These are phyloP conservation scores for Cystobasidium onofrii DNA, from an alignment of 768 basidiomycete genomes.

Conservation along the genomic window DNA sequence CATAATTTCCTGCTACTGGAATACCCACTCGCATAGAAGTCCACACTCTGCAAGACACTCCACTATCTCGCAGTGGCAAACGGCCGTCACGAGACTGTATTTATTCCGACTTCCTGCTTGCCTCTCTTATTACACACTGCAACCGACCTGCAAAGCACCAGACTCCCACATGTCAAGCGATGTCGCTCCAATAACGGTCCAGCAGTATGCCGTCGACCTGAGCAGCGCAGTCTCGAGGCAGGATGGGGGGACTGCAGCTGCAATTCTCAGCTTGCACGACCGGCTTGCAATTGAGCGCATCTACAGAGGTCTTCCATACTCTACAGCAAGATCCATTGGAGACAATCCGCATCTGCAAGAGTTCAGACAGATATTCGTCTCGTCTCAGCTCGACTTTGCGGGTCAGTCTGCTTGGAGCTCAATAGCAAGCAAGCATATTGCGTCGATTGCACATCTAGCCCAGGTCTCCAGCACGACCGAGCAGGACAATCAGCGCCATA, in stretches of 20 bases:
- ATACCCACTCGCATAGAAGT: too few species aligned
- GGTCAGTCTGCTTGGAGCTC: neutral
- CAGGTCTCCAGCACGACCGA: neutral
- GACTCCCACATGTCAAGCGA: neutral
- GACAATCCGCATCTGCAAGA: neutral
- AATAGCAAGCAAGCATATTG: constrained; percentile 19
- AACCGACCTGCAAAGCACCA: neutral
- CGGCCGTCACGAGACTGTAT: too few species aligned
- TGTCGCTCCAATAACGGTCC: neutral
- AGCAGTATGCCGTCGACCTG: neutral
- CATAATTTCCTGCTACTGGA: too few species aligned
- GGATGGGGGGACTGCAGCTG: neutral
- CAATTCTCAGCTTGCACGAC: neutral
- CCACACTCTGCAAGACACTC: too few species aligned
- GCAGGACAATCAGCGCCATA: neutral
- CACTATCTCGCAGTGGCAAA: too few species aligned
- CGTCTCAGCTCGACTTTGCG: neutral
- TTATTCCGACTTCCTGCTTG: too few species aligned
- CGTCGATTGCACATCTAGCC: neutral
- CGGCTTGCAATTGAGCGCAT: neutral
- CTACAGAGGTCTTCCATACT: neutral
- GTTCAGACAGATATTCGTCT: neutral
- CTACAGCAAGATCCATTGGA: neutral
- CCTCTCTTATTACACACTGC: too few species aligned
- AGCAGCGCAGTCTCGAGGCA: neutral